A percentile compares a stretch with the other conserved stretches of the same genome.
Evolutionary conservation across 75 land plant species (phyloP).

Genomic region (Azolla pinnata): DNA sequence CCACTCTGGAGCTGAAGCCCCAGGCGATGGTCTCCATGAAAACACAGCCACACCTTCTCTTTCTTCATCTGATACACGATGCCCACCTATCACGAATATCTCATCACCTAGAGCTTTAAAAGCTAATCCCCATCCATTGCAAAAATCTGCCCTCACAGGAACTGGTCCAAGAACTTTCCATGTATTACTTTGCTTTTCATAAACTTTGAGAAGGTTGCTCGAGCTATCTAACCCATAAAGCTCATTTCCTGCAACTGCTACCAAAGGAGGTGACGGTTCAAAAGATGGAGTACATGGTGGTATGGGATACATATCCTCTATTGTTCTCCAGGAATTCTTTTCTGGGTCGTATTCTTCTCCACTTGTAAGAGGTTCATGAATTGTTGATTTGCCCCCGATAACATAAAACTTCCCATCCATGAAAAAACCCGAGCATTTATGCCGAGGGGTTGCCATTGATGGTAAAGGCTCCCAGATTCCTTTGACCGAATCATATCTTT

Average conservation of each 20-base stretch:
- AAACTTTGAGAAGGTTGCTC: conserved; percentile 23
- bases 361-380: conserved; percentile 18
- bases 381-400: conserved; percentile 34
- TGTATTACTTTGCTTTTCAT: conserved; percentile 19
- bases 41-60: conserved; percentile 34
- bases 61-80: background rate
- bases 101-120: conserved; percentile 40
- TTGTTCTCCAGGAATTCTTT: conserved; percentile 18
- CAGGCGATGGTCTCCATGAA: conserved; percentile 5
- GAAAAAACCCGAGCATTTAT: conserved; percentile 36
- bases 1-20: conserved; percentile 22
- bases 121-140: conserved; percentile 44
- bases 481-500: conserved; percentile 25
- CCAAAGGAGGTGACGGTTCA: conserved; percentile 30
- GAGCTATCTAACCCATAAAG: conserved; percentile 33
- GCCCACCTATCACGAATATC: conserved; percentile 35
- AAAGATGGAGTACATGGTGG: conserved; percentile 8
- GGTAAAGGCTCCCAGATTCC: conserved; percentile 39
- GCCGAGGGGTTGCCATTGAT: conserved; percentile 23
- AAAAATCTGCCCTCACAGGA: conserved; percentile 33
- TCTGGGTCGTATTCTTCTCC: conserved; percentile 39
- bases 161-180: conserved; percentile 35
- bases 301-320: conserved; percentile 38
- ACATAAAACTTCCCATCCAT: conserved; percentile 40
- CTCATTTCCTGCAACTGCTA: conserved; percentile 37